These are phyloP conservation scores for Talaromyces sp. DNA, from an alignment of 2,329 filamentous ascomycete species.

Conservation along the genomic window DNA sequence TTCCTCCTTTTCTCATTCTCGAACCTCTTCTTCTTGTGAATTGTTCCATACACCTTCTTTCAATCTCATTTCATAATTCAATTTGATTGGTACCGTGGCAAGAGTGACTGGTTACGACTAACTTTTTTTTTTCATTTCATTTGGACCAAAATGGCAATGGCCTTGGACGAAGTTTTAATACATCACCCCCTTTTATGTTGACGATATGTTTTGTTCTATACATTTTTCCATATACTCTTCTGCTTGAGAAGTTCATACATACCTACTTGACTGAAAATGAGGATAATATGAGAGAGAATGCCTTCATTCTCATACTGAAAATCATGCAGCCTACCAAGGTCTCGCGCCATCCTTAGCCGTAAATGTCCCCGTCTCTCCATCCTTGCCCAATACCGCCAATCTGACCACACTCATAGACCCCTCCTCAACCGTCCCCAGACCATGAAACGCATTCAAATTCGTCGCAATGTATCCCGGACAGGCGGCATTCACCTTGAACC, in stretches of 20 bases:
- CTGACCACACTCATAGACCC: slow-evolving; percentile 23
- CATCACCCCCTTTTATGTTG: not conserved
- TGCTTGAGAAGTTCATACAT: slow-evolving; percentile 1
- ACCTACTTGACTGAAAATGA: not conserved
- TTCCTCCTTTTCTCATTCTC: not conserved
- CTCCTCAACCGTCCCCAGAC: slow-evolving; percentile 7
- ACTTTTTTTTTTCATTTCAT: not conserved
- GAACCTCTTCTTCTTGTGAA: slow-evolving; percentile 5
- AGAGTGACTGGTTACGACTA: not conserved
- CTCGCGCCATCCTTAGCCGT: slow-evolving; percentile 23
- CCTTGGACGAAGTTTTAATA: slow-evolving; percentile 10
- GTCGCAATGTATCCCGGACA: slow-evolving; percentile 26
- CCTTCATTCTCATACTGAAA: not conserved
- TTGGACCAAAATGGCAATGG: slow-evolving; percentile 6
- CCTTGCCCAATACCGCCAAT: slow-evolving; percentile 21
- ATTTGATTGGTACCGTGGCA: slow-evolving; percentile 9
- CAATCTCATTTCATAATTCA: not conserved
- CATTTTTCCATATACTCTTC: slow-evolving; percentile 8
- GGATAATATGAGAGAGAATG: slow-evolving; percentile 1
- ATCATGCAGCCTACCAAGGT: slow-evolving; percentile 19
- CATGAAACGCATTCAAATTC: slow-evolving; percentile 17
- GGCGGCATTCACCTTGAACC: slow-evolving; percentile 27
- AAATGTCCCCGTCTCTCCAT: slow-evolving; percentile 22
- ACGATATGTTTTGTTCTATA: not conserved
- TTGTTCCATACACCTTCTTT: not conserved